Evolutionary conservation across 1,284 basidiomycete species (phyloP).

Genomic region (Coniferiporia weirii): DNA sequence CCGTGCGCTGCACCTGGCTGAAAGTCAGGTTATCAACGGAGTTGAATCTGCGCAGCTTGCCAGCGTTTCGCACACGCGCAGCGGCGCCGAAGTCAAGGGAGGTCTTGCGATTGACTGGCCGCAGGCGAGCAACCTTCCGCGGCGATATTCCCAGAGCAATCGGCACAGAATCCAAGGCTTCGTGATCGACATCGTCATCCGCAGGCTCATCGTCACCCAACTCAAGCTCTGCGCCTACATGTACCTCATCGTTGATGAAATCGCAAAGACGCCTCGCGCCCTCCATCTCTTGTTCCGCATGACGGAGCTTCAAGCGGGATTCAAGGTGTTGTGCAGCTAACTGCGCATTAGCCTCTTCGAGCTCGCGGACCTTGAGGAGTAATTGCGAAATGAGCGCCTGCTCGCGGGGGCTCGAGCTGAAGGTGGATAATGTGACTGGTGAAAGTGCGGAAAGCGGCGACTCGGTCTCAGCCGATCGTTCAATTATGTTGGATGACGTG

Average conservation of each 20-base stretch:
- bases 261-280: slow-evolving; percentile 69
- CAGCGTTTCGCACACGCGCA: not conserved
- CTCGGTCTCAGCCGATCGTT: not conserved
- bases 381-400: slow-evolving; percentile 65
- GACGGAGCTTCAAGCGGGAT: slow-evolving; percentile 55
- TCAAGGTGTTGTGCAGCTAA: slow-evolving; percentile 65
- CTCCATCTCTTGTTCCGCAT: slow-evolving; percentile 65
- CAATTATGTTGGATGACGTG: not conserved
- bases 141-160: not conserved
- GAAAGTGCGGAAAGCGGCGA: not conserved
- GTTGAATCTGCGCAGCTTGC: slow-evolving; percentile 9
- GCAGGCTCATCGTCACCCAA: slow-evolving; percentile 36
- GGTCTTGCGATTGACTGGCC: slow-evolving; percentile 8
- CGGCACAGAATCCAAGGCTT: slow-evolving; percentile 26
- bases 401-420: slow-evolving; percentile 28
- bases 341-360: slow-evolving; percentile 68
- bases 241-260: slow-evolving; percentile 53
- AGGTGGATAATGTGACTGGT: slow-evolving; percentile 1
- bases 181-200: slow-evolving; percentile 20
- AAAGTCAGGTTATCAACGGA: slow-evolving; percentile 8
- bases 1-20: not conserved
- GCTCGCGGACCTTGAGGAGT: slow-evolving; percentile 70
- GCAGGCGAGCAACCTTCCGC: slow-evolving; percentile 2
- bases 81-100: slow-evolving; percentile 9
- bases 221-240: slow-evolving; percentile 34